phyloP scores from a whole-genome alignment of 2,329 filamentous ascomycete species.

The Gnomoniopsis smithogilvyi region DNA sequence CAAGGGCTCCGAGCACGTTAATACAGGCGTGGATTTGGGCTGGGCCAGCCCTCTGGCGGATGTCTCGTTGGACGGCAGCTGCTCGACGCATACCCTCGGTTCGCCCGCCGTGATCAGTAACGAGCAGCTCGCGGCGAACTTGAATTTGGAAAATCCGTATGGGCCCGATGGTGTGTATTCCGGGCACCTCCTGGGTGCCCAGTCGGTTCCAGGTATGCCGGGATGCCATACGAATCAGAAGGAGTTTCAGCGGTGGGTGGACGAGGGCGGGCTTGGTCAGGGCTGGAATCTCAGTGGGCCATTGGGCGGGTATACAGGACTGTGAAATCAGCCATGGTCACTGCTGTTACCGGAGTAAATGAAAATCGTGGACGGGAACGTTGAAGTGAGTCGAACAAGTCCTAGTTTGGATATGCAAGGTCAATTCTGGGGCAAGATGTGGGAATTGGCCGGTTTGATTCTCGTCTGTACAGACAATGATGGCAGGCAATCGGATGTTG shows the following conservation, averaged over 20 bases:
- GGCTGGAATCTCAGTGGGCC: neutral
- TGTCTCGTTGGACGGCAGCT: neutral
- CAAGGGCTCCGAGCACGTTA: constrained; percentile 8
- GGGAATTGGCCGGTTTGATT: too few species aligned
- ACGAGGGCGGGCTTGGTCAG: constrained; percentile 1
- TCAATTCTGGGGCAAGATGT: too few species aligned
- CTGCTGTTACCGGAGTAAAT: too few species aligned
- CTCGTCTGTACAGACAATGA: too few species aligned
- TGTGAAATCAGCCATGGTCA: neutral
- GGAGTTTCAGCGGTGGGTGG: constrained; percentile 14
- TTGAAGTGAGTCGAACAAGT: too few species aligned
- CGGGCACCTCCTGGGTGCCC: neutral
- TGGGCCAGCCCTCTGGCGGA: neutral
- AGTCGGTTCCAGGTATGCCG: neutral
- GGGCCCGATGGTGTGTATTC: constrained; percentile 3
- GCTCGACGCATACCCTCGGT: neutral
- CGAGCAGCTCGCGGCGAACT: constrained; percentile 11
- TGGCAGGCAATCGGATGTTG: too few species aligned
- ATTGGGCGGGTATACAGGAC: constrained; percentile 1
- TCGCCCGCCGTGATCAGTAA: neutral
- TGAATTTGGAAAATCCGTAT: constrained; percentile 8
- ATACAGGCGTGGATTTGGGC: neutral
- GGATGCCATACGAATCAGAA: constrained; percentile 8
- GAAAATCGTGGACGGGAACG: too few species aligned
- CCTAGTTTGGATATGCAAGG: too few species aligned